These are phyloP conservation scores for Xerocomus minutiporus DNA, from an alignment of 1,284 basidiomycete genomes.

Conservation along the genomic window DNA sequence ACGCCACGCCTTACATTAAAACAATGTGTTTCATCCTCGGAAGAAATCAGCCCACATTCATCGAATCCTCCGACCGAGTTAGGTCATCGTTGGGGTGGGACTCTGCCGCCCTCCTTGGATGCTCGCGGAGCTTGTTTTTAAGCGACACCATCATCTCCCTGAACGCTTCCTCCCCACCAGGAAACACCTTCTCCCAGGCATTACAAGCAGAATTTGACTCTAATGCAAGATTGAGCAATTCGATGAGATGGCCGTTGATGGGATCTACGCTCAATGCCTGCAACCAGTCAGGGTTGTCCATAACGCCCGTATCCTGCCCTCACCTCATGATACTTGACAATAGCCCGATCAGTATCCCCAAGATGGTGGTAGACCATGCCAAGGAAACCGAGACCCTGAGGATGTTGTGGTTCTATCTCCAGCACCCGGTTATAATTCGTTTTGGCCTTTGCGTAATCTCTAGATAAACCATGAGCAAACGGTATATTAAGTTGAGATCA, in stretches of 20 bases:
- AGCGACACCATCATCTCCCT: slow-evolving; percentile 34
- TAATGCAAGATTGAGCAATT: slow-evolving; percentile 81
- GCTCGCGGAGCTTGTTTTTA: slow-evolving; percentile 34
- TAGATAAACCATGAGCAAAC: slow-evolving; percentile 30
- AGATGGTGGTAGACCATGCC: slow-evolving; percentile 80
- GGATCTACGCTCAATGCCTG: slow-evolving; percentile 82
- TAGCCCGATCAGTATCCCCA: slow-evolving; percentile 71
- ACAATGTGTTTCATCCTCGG: slow-evolving; percentile 17
- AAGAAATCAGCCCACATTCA: slow-evolving; percentile 29
- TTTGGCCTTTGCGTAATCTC: slow-evolving; percentile 67
- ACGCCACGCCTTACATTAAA: slow-evolving; percentile 26
- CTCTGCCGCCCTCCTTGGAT: slow-evolving; percentile 20
- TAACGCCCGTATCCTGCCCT: slow-evolving; percentile 13
- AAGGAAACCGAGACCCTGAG: slow-evolving; percentile 75
- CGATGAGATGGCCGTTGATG: slow-evolving; percentile 81
- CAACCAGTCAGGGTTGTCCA: slow-evolving; percentile 11
- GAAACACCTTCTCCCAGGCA: slow-evolving; percentile 30
- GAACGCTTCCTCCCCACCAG: slow-evolving; percentile 36
- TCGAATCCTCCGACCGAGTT: slow-evolving; percentile 27
- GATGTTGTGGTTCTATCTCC: slow-evolving; percentile 74
- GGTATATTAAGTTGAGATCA: background rate
- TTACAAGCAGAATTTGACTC: slow-evolving; percentile 44
- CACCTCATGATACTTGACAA: slow-evolving; percentile 86
- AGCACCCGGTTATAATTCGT: slow-evolving; percentile 71
- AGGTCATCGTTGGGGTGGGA: slow-evolving; percentile 13